A percentile compares a stretch with the other conserved stretches of the same genome.
phyloP scores from a whole-genome alignment of 2,329 filamentous ascomycete species.

The Exserohilum rostratum region DNA sequence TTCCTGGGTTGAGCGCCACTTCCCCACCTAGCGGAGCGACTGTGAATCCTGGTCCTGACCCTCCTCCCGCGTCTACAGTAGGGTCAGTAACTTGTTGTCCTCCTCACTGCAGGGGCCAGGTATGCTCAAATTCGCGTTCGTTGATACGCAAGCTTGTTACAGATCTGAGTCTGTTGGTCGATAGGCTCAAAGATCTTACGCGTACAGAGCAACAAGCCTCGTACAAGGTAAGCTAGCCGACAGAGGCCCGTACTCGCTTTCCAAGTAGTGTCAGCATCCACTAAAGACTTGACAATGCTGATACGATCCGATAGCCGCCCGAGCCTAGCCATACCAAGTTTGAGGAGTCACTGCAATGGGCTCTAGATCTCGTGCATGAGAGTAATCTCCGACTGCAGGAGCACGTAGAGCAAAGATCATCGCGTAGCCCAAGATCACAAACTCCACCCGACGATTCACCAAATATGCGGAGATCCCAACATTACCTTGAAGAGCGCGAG shows the following conservation, averaged over 20 bases:
- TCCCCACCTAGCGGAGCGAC: slow-evolving; percentile 24
- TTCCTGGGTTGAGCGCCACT: slow-evolving; percentile 24
- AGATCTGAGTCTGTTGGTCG: slow-evolving; percentile 25
- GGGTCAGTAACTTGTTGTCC: slow-evolving; percentile 31
- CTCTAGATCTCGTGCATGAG: slow-evolving; percentile 33
- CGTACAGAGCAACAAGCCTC: slow-evolving; percentile 25
- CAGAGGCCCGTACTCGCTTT: neutral
- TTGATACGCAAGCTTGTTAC: slow-evolving; percentile 35
- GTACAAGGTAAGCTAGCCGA: slow-evolving; percentile 25
- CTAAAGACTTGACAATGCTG: slow-evolving; percentile 9
- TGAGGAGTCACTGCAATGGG: slow-evolving; percentile 30
- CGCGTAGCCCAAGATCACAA: slow-evolving; percentile 16
- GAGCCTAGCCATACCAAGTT: slow-evolving; percentile 16
- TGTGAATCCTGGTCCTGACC: slow-evolving; percentile 23
- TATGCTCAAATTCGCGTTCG: slow-evolving; percentile 29
- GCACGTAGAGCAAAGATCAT: slow-evolving; percentile 17
- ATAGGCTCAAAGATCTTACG: slow-evolving; percentile 26
- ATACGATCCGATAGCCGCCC: slow-evolving; percentile 21
- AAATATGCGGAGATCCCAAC: slow-evolving; percentile 34
- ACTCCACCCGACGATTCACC: slow-evolving; percentile 19
- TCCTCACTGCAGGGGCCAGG: slow-evolving; percentile 30
- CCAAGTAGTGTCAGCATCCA: slow-evolving; percentile 1
- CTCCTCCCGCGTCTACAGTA: slow-evolving; percentile 27
- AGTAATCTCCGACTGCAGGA: slow-evolving; percentile 26
- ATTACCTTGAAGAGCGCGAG: slow-evolving; percentile 27